phyloP scores from a whole-genome alignment of 805 yeast species.

The Deakozyma indianensis region DNA sequence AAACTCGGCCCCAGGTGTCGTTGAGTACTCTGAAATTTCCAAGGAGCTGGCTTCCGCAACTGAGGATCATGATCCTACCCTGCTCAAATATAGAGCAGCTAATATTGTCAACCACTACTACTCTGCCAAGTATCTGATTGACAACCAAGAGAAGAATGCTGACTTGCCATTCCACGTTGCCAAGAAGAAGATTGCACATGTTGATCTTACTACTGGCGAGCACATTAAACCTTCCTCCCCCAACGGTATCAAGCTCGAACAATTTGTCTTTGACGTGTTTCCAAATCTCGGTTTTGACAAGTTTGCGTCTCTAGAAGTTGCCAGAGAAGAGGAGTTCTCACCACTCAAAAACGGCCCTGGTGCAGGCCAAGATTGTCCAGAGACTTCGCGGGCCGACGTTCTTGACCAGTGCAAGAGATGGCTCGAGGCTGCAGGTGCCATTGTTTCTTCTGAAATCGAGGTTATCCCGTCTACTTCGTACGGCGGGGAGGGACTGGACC shows the following conservation, averaged over 20 bases:
- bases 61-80: constrained; percentile 35
- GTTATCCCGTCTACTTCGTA: constrained; percentile 67
- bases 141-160: constrained; percentile 42
- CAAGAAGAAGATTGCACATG: constrained; percentile 64
- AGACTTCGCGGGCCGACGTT: constrained; percentile 55
- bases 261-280: constrained; percentile 92
- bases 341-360: constrained; percentile 89
- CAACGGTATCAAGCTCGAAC: constrained; percentile 91
- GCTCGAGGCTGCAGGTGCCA: constrained; percentile 60
- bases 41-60: constrained; percentile 52
- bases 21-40: constrained; percentile 88
- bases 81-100: constrained; percentile 76
- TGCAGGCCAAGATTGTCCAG: constrained; percentile 71
- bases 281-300: constrained; percentile 52
- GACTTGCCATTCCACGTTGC: constrained; percentile 91
- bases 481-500: constrained; percentile 52
- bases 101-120: constrained; percentile 96
- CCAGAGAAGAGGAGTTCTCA: constrained; percentile 71
- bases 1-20: constrained; percentile 62
- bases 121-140: constrained; percentile 55
- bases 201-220: constrained; percentile 33
- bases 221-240: constrained; percentile 51
- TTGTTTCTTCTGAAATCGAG: constrained; percentile 25
- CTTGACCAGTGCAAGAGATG: constrained; percentile 59
- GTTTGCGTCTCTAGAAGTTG: constrained; percentile 90